Percentiles rank a stretch among this genome's conserved stretches.
phyloP scores from a whole-genome alignment of 2,329 filamentous ascomycete genomes.

The Cadophora malorum region DNA sequence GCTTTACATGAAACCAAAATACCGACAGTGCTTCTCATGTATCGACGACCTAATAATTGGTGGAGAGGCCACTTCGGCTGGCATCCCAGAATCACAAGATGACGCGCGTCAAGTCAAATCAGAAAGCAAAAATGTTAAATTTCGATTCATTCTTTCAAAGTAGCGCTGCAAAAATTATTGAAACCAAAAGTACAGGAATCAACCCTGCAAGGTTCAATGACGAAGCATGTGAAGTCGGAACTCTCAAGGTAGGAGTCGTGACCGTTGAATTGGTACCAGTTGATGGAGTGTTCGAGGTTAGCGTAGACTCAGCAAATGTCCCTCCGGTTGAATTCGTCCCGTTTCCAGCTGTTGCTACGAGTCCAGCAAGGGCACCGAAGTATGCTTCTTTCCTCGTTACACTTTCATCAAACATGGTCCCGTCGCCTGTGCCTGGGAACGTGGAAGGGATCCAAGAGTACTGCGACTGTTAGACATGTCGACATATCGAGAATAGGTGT shows the following conservation, averaged over 20 bases:
- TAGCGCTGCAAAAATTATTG: not conserved
- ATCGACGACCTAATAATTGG: not conserved
- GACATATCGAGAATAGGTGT: too few species aligned
- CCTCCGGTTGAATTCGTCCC: not conserved
- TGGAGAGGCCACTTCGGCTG: not conserved
- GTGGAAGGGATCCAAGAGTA: conserved; percentile 36
- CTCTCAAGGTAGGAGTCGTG: not conserved
- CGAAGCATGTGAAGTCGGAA: conserved; percentile 10
- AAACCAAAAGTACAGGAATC: not conserved
- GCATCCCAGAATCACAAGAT: not conserved
- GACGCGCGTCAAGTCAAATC: not conserved
- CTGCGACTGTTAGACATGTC: conserved; percentile 10
- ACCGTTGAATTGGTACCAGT: conserved; percentile 13
- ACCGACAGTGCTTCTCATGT: not conserved
- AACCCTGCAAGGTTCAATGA: conserved; percentile 6
- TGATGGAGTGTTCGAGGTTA: not conserved
- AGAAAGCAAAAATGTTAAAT: too few species aligned
- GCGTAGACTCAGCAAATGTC: not conserved
- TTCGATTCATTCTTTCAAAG: not conserved
- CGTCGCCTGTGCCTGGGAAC: conserved; percentile 33
- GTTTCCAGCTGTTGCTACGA: conserved; percentile 12
- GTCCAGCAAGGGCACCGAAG: conserved; percentile 20
- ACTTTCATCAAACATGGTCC: not conserved
- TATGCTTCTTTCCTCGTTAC: conserved; percentile 25
- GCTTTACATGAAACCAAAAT: not conserved